These are phyloP conservation scores for Tetrapisispora arboricola DNA, from an alignment of 805 yeast species.

Conservation along the genomic window DNA sequence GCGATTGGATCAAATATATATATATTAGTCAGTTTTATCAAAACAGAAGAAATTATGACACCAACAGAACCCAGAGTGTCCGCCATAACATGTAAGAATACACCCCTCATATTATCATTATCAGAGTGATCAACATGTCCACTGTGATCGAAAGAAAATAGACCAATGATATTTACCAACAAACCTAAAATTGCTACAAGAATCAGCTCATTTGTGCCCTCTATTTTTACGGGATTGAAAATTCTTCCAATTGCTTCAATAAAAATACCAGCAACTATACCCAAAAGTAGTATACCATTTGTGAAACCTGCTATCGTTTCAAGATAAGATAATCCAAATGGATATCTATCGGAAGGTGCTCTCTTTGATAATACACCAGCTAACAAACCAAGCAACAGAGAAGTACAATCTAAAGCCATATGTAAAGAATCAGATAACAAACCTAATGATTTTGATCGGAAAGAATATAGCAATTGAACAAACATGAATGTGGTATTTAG, in stretches of 20 bases:
- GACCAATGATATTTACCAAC: constrained; percentile 81
- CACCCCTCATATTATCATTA: constrained; percentile 81
- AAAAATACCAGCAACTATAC: constrained; percentile 80
- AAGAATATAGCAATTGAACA: constrained; percentile 82
- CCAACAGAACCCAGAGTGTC: constrained; percentile 97
- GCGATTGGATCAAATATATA: constrained; percentile 88
- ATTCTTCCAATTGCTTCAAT: constrained; percentile 81
- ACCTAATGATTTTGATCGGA: constrained; percentile 87
- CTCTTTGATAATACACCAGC: constrained; percentile 63
- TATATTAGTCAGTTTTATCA: constrained; percentile 56
- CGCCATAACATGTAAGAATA: constrained; percentile 85
- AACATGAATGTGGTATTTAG: constrained; percentile 90
- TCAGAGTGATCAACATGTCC: constrained; percentile 35
- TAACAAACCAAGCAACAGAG: constrained; percentile 76
- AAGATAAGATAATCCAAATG: constrained; percentile 75
- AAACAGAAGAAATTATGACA: constrained; percentile 79
- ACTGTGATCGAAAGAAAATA: constrained; percentile 88
- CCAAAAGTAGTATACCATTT: constrained; percentile 79
- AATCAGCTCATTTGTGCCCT: constrained; percentile 72
- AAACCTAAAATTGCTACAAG: constrained; percentile 80
- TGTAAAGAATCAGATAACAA: constrained; percentile 87
- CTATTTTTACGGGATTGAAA: constrained; percentile 63
- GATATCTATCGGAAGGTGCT: constrained; percentile 59
- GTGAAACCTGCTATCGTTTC: constrained; percentile 94
- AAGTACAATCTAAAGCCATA: constrained; percentile 92